Percentiles rank a stretch among this genome's conserved stretches.
These are phyloP conservation scores for Lactifluus subvellereus DNA, from an alignment of 768 basidiomycete genomes.

Conservation along the genomic window DNA sequence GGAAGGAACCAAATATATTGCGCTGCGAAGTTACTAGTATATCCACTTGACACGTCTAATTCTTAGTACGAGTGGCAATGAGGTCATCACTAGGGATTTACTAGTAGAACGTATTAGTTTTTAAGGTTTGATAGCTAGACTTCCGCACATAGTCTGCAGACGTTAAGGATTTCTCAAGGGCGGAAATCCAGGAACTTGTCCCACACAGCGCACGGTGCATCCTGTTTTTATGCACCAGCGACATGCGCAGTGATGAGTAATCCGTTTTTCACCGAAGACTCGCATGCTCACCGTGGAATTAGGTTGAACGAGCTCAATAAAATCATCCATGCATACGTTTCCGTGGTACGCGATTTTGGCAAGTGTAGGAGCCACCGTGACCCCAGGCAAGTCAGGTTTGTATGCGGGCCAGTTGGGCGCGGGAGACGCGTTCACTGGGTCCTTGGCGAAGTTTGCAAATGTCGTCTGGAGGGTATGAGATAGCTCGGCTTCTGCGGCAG, in stretches of 20 bases:
- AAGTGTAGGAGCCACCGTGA: neutral
- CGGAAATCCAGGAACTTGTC: neutral
- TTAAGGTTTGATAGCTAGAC: no score
- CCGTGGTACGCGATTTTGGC: conserved; percentile 8
- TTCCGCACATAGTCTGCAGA: no score
- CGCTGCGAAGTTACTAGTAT: neutral
- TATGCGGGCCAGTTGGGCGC: conserved; percentile 9
- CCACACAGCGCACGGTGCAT: neutral
- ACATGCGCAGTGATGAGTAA: neutral
- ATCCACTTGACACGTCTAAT: no score
- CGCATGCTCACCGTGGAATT: neutral
- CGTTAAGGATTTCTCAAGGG: no score
- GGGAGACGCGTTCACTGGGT: neutral
- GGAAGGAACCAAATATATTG: neutral
- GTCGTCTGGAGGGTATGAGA: conserved; percentile 24
- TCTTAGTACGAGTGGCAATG: no score
- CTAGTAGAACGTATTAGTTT: neutral
- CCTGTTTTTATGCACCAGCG: neutral
- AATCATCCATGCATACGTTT: neutral
- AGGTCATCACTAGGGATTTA: no score
- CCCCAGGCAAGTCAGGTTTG: neutral
- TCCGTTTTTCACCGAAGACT: neutral
- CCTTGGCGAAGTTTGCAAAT: conserved; percentile 11
- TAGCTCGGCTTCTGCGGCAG: conserved; percentile 25
- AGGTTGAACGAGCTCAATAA: neutral